phyloP scores from a whole-genome alignment of 331 rosid genomes.

The Quercus tomentella region DNA sequence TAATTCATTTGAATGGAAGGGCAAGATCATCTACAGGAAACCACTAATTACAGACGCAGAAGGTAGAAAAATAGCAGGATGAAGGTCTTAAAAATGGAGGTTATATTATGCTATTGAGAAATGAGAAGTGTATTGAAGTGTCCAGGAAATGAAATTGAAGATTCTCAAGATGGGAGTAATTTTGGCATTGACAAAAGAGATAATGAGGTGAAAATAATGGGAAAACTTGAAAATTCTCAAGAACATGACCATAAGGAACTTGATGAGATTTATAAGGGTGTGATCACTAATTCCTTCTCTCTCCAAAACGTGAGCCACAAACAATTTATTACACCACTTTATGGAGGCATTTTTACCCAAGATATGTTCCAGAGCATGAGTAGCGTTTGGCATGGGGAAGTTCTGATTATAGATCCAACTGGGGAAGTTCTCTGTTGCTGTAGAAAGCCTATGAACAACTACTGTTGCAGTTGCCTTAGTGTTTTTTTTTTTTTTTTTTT shows the following conservation, averaged over 20 bases:
- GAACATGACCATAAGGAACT: conserved; percentile 7
- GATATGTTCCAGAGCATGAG: too few species aligned
- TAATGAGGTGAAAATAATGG: not conserved
- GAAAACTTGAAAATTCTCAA: conserved; percentile 11
- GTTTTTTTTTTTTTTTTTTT: too few species aligned
- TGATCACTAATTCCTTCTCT: not conserved
- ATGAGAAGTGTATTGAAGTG: not conserved
- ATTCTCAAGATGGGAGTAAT: not conserved
- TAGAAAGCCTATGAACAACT: too few species aligned
- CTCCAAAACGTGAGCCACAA: too few species aligned
- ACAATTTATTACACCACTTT: too few species aligned
- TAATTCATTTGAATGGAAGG: too few species aligned
- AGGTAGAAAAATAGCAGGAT: not conserved
- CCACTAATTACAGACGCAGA: not conserved
- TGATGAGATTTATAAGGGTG: conserved; percentile 4
- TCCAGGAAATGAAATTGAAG: conserved; percentile 4
- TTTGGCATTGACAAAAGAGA: not conserved
- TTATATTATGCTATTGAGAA: not conserved
- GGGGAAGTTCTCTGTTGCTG: too few species aligned
- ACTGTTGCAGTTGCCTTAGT: too few species aligned
- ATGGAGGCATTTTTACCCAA: too few species aligned
- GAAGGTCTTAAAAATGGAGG: not conserved
- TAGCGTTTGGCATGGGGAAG: too few species aligned
- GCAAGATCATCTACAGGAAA: too few species aligned
- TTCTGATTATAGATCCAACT: too few species aligned